Conservation (phyloP, 306 rosid genomes). For the Casuarina cunninghamiana region DNA sequence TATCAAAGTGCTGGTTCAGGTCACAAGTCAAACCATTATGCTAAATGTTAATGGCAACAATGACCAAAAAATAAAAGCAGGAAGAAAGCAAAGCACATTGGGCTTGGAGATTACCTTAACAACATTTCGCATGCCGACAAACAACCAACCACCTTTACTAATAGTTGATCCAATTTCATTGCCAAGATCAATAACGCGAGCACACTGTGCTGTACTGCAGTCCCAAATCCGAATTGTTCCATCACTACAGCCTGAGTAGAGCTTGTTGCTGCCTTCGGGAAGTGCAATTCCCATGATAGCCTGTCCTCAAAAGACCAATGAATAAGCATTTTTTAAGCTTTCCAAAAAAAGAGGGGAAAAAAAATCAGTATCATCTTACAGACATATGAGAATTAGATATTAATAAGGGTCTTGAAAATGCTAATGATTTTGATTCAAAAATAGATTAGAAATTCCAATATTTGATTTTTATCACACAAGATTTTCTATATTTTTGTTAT, state of each 20-base stretch:
- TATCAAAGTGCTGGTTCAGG: background rate
- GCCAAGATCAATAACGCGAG: slow-evolving; percentile 23
- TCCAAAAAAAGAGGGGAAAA: background rate
- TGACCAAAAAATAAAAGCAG: background rate
- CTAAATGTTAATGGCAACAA: too few species aligned
- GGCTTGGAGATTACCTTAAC: slow-evolving; percentile 37
- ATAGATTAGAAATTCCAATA: too few species aligned
- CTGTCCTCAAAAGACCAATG: slow-evolving; percentile 19
- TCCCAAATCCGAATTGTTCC: slow-evolving; percentile 51
- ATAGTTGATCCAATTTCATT: slow-evolving; percentile 40
- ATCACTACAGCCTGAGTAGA: slow-evolving; percentile 47
- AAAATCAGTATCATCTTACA: background rate
- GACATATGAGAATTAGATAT: background rate
- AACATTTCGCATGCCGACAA: slow-evolving; percentile 39
- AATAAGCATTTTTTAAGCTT: background rate
- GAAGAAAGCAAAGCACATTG: background rate
- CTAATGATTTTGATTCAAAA: too few species aligned
- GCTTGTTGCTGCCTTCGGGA: slow-evolving; percentile 36
- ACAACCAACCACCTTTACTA: slow-evolving; percentile 50
- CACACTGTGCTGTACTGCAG: slow-evolving; percentile 43
- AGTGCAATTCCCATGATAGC: slow-evolving; percentile 44
- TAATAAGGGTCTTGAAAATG: too few species aligned
- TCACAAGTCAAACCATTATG: too few species aligned
- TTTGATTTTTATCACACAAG: too few species aligned
- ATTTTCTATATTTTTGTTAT: too few species aligned